Evolutionary conservation across 495 filamentous ascomycete genomes (phyloP), one percentile per base, ranked within the genome.

Genomic region (Penicillium parvum): DNA sequence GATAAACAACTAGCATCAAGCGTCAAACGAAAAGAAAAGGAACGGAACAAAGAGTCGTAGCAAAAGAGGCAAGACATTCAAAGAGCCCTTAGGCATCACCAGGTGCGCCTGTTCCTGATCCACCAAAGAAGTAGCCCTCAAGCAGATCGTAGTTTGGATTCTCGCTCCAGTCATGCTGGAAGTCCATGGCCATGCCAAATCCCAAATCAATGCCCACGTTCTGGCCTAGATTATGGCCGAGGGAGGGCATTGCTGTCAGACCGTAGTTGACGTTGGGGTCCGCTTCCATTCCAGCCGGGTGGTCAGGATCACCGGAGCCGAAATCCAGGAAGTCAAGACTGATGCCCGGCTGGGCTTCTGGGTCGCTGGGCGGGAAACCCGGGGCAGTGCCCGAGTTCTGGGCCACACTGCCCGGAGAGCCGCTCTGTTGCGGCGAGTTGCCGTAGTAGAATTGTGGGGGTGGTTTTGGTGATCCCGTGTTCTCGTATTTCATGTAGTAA

Each of bases 81-180:
- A 20, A 14, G 16, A 46, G 20, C 11, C 23, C 33, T 50, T 47
- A 61, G 23, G 39, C 41, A 54, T 58, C 51, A 15, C 53, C 54
- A 37, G 57, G 34, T 29, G 61, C 50, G 23, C 63, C 65, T 26
- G 52, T 43, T 17, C 67, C 66, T 25, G 58, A 59, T 17, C 68
- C 68, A 14, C 90, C 90, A 68, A 96, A 96, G 70, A 91, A 96
- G 60, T 91, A 95, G 0, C 88, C 90, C 63, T 94, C 87, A 60
- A 95, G 86, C 20, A 95, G 63, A 74, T 95, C 88, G 52, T 91
- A 77, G 42, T 84, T 84, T 43, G 77, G 73, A 17, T 84, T 85
- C 36, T 91, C 88, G 44, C 77, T 83, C 68, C 85, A 89, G 60
- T 91, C 86, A 64, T 90, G 85, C 54, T 85, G 80, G 50, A 79